These are phyloP conservation scores for Sclerotinia spermophila DNA, from an alignment of 2,329 filamentous ascomycete genomes.

Conservation along the genomic window DNA sequence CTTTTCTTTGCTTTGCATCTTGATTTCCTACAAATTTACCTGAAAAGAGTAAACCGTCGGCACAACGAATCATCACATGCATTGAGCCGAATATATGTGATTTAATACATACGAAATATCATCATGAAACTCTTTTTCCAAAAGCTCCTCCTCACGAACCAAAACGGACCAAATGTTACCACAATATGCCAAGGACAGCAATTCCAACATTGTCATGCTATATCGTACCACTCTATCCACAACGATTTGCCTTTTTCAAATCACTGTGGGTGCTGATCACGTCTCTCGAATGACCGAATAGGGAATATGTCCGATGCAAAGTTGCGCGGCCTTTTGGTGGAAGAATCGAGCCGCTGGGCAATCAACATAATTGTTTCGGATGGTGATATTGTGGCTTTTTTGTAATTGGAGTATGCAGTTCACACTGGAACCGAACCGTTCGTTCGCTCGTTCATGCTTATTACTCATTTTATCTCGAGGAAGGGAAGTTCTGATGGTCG, in stretches of 20 bases:
- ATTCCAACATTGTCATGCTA: constrained; percentile 11
- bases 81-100: not conserved
- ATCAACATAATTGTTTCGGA: constrained; percentile 12
- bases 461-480: not conserved
- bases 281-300: not conserved
- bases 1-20: not conserved
- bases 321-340: constrained; percentile 12
- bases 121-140: not conserved
- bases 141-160: not conserved
- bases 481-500: not conserved
- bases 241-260: not conserved
- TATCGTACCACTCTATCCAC: constrained; percentile 5
- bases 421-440: not conserved
- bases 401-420: not conserved
- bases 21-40: no score
- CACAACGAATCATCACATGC: not conserved
- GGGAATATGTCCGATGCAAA: constrained; percentile 15
- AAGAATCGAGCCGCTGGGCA: constrained; percentile 15
- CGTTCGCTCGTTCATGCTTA: constrained; percentile 10
- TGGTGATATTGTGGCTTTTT: constrained; percentile 3
- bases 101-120: not conserved
- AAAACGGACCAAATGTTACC: not conserved
- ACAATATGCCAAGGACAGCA: not conserved
- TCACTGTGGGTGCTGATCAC: constrained; percentile 7
- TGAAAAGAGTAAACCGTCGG: not conserved